Evolutionary conservation across 441 rosid genomes (phyloP), one percentile per base, ranked within the genome.

Genomic region (Adansonia rubrostipa): DNA sequence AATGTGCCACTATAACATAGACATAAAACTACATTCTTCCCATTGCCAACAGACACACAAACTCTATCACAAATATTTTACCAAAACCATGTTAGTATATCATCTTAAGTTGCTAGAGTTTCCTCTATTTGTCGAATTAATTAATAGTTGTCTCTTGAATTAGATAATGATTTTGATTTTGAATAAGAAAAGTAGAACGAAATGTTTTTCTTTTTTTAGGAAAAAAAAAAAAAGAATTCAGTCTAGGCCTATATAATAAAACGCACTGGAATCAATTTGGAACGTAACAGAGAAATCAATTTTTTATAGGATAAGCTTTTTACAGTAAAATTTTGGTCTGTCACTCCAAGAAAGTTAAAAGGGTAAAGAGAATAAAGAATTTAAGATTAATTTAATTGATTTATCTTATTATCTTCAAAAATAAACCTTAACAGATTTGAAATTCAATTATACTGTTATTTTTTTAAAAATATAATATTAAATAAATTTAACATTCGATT

Each of bases 1-100:
- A 73, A 42, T 85, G 87, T 76, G 63, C 20, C 11, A 51, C 48
- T n/a, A 17, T 8, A 50, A 36, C 6, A 28, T 75, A 51, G 22
- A 19, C 17, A 24, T 33, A 47, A 60, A 13, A 9, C 56, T 68
- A 22, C 19, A 48, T 22, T 15, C 22, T 40, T 5, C 51, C n/a
- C 51, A n/a, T 9, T 66, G 51, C 71, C 69, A 64, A 9, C 20
- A 64, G 19, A 36, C 20, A 40, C 22, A 36, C 44, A 10, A 61
- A 2, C 8, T 5, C 13, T 28, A 28, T 62, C 44, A 28, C n/a
- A 24, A 5, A 24, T 28, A 14, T 61, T 24, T 62, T 62, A 28
- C 67, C 44, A 62, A 62, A 5, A 51, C 44, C 15, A 28, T 28
- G 44, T 42, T 13, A 62, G 17, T 24, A 62, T 15, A 36, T 64